Conservation (phyloP, 768 basidiomycete species). For the Leucocoprinus leucothites region DNA sequence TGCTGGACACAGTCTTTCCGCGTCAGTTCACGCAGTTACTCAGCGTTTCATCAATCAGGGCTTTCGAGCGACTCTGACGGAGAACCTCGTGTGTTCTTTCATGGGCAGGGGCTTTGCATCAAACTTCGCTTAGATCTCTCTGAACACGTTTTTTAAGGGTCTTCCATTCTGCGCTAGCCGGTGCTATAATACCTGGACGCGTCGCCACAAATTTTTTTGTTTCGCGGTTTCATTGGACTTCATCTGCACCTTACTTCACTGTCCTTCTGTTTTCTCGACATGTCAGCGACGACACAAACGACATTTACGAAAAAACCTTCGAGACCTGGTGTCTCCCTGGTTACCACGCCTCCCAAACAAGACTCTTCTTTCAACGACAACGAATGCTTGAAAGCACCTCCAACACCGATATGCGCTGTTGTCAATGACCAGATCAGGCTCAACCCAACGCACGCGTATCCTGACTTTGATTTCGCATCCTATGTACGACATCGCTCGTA, state of each 20-base stretch:
- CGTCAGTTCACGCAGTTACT: not conserved
- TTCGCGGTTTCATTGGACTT: too few species aligned
- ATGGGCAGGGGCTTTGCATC: not conserved
- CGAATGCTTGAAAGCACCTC: not conserved
- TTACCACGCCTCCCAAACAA: not conserved
- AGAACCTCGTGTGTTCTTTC: not conserved
- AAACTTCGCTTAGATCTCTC: not conserved
- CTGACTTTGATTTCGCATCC: conserved; percentile 25
- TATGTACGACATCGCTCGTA: conserved; percentile 24
- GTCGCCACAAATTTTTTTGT: too few species aligned
- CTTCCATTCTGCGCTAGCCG: not conserved
- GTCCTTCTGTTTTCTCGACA: too few species aligned
- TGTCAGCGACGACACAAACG: not conserved
- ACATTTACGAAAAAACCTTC: not conserved
- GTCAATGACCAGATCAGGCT: conserved; percentile 20
- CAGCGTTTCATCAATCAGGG: conserved; percentile 5
- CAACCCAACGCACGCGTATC: conserved; percentile 19
- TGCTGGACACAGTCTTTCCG: conserved; percentile 2
- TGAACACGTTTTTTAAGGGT: not conserved
- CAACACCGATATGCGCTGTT: conserved; percentile 1
- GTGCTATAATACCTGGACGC: not conserved
- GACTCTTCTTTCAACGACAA: not conserved
- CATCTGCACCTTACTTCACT: too few species aligned
- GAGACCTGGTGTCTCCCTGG: not conserved
- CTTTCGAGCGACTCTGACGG: not conserved